Evolutionary conservation across 179 eudicot species (phyloP).

Genomic region (Carnegiea gigantea): DNA sequence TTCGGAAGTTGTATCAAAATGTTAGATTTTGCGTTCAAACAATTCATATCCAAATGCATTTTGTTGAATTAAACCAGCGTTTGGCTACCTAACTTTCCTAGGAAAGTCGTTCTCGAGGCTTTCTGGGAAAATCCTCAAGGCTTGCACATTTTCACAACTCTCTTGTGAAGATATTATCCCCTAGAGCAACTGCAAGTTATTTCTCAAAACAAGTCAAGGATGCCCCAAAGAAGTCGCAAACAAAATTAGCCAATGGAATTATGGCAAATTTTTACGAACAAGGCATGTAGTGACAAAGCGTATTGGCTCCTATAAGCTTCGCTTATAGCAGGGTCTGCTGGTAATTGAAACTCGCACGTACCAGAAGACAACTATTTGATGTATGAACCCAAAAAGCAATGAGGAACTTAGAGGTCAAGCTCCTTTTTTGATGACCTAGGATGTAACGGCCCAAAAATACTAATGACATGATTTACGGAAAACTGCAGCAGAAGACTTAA

Average conservation of each 20-base stretch:
- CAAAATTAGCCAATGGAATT: background rate
- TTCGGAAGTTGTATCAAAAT: background rate
- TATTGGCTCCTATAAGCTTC: slow-evolving; percentile 69
- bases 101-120: background rate
- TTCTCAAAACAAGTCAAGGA: background rate
- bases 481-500: too few species aligned
- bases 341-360: slow-evolving; percentile 67
- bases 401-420: slow-evolving; percentile 55
- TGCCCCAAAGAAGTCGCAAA: background rate
- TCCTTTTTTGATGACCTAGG: slow-evolving; percentile 48
- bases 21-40: background rate
- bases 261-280: slow-evolving; percentile 71
- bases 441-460: too few species aligned
- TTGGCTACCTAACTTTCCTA: background rate
- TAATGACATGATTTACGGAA: too few species aligned
- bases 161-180: background rate
- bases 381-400: slow-evolving; percentile 49
- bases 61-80: background rate
- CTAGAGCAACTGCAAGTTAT: background rate
- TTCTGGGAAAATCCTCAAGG: background rate
- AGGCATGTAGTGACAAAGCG: slow-evolving; percentile 89
- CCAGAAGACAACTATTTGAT: slow-evolving; percentile 54
- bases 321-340: slow-evolving; percentile 47
- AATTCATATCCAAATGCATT: background rate
- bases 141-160: background rate